Conservation (phyloP, 345 rosid genomes). For the Anacardium occidentale region DNA sequence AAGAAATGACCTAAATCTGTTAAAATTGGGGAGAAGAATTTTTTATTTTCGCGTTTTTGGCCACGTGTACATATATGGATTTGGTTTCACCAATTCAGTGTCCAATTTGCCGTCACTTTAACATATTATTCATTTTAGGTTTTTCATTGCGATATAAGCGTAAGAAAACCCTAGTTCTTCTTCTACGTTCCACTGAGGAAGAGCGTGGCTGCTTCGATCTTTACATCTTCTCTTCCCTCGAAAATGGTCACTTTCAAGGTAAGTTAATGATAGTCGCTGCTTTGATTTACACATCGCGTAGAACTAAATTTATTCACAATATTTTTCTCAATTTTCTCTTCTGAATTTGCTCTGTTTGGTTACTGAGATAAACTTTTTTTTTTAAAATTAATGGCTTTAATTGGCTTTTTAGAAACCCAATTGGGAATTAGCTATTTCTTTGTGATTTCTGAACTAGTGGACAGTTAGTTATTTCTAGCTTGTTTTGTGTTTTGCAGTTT, state of each 20-base stretch:
- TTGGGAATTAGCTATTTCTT: no score
- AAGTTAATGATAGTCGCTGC: not conserved
- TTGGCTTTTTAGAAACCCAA: not conserved
- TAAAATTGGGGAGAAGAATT: no score
- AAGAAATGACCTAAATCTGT: no score
- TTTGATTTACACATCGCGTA: not conserved
- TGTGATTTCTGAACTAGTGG: not conserved
- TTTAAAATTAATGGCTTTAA: not conserved
- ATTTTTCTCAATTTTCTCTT: not conserved
- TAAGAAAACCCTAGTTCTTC: constrained; percentile 18
- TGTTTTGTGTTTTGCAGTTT: constrained; percentile 25
- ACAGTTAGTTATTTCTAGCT: not conserved
- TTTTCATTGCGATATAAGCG: constrained; percentile 5
- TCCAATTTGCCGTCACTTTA: not conserved
- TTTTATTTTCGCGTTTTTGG: no score
- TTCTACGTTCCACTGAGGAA: not conserved
- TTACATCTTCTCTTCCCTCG: constrained; percentile 1
- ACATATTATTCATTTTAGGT: not conserved
- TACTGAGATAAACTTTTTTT: not conserved
- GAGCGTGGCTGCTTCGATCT: constrained; percentile 10
- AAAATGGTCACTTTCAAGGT: constrained; percentile 33
- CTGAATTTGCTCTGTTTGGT: not conserved
- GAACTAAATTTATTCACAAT: not conserved
- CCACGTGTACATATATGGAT: not conserved
- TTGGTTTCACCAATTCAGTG: not conserved